Evolutionary conservation across 345 rosid species (phyloP).

Genomic region (Boechera divaricarpa): DNA sequence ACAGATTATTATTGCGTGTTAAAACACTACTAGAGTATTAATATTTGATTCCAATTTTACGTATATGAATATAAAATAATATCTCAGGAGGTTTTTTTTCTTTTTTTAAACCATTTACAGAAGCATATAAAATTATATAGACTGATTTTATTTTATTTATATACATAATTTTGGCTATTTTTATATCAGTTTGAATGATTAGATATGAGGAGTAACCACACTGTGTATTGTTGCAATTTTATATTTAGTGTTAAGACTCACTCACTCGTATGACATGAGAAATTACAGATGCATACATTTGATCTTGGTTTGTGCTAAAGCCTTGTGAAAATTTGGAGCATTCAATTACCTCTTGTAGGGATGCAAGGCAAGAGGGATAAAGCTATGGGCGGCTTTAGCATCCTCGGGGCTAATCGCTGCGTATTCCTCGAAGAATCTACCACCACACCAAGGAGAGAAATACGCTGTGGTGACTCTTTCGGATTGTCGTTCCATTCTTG

Average conservation of each 20-base stretch:
- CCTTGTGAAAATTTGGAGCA: background rate
- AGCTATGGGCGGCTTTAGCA: slow-evolving; percentile 65
- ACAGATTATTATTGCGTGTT: background rate
- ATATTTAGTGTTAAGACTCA: too few relatives aligned
- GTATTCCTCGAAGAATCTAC: slow-evolving; percentile 42
- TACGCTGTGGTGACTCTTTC: slow-evolving; percentile 67
- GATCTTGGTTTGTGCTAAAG: slow-evolving; percentile 4
- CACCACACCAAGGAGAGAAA: slow-evolving; percentile 49
- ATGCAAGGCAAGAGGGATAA: slow-evolving; percentile 66
- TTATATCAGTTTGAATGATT: too few relatives aligned
- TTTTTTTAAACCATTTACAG: too few relatives aligned
- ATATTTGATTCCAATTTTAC: background rate
- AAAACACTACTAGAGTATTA: background rate
- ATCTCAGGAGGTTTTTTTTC: background rate
- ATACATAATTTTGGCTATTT: too few relatives aligned
- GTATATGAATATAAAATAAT: background rate
- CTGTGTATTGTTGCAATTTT: background rate
- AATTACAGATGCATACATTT: background rate
- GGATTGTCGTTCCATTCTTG: slow-evolving; percentile 69
- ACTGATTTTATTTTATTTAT: too few relatives aligned
- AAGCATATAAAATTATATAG: too few relatives aligned
- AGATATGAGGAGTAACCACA: background rate
- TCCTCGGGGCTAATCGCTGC: slow-evolving; percentile 72
- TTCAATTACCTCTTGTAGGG: slow-evolving; percentile 44
- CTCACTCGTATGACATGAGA: background rate